phyloP scores from a whole-genome alignment of 345 rosid genomes.

The Linum tenue region DNA sequence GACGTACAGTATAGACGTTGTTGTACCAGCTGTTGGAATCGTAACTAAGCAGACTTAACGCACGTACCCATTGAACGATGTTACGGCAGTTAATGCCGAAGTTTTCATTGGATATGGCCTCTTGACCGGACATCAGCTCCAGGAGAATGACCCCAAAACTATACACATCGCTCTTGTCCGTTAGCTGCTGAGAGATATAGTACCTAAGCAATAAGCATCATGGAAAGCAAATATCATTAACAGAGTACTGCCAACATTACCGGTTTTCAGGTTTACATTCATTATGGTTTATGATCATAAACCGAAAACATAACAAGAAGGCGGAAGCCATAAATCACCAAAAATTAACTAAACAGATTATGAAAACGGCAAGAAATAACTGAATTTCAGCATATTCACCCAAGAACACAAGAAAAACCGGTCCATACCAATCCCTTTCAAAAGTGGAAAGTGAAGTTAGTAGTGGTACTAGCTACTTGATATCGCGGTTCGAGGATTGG shows the following conservation, averaged over 20 bases:
- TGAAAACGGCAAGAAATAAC: too few species aligned
- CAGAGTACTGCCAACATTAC: background rate
- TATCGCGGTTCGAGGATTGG: too few species aligned
- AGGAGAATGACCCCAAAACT: constrained; percentile 97
- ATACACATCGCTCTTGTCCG: constrained; percentile 95
- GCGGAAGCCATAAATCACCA: too few species aligned
- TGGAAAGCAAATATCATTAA: background rate
- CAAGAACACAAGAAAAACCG: too few species aligned
- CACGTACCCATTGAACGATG: constrained; percentile 93
- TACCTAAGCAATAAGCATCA: constrained; percentile 62
- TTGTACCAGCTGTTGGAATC: background rate
- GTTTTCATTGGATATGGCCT: constrained; percentile 87
- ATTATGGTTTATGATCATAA: too few species aligned
- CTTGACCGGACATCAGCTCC: constrained; percentile 90
- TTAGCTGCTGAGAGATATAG: constrained; percentile 92
- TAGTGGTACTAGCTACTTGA: too few species aligned
- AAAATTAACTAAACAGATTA: too few species aligned
- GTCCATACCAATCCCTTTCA: too few species aligned
- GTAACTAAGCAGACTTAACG: background rate
- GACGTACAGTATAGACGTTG: background rate
- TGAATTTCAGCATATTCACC: too few species aligned
- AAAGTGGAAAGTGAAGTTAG: too few species aligned
- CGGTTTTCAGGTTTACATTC: too few species aligned
- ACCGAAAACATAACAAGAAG: too few species aligned
- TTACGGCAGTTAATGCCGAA: constrained; percentile 89